Base-by-base conservation (phyloP, 352 stramenopile genomes). In the Phytophthora sojae region DNA sequence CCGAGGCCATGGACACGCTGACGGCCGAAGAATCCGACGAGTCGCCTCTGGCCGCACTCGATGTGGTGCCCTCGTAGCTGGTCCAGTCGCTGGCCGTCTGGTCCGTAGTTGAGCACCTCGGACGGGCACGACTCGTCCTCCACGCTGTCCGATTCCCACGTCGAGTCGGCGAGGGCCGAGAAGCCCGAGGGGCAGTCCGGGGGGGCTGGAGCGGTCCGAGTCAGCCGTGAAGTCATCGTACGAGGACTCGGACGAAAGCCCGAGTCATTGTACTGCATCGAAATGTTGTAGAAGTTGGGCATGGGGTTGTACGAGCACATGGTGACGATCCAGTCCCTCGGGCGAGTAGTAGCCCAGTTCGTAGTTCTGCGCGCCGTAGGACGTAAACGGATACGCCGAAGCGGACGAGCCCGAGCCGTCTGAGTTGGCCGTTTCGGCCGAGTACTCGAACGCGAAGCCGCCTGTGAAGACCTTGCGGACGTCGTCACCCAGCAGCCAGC, bases 321-420 rank as follows among this genome's bases (percentile, higher is more conserved):
- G 4, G 75, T 80, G 37, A 47, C 76, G 4, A 59, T 54, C 66
- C 92, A 79, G 61, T 95, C 82, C 61, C 21, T 77, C 82, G 3
- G 89, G 88, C 23, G 74, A 78, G 58, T 87, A 96, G 75, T 93
- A 97, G 8, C 90, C 90, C 1, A 97, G 73, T 5, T 89, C 90
- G 67, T 96, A 97, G 67, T 94, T 93, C 69, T 91, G 77, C 6
- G 73, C 71, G 9, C 83, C 86, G 50, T 83, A 96, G 17, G 55
- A 58, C 47, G 79, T 91, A 72, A 95, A 96, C 30, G 88, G 88
- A 69, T 89, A 96, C 63, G 79, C n/a, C n/a, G n/a, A n/a, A n/a
- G n/a, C 55, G 21, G 67, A 64, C 53, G 60, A 73, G 9, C 66
- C 66, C 6, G 75, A 70, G 9, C 67, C 69, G 57, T 88, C 84